Base-by-base conservation (phyloP, 1,139 yeast species). In the Blastobotrys apis region DNA sequence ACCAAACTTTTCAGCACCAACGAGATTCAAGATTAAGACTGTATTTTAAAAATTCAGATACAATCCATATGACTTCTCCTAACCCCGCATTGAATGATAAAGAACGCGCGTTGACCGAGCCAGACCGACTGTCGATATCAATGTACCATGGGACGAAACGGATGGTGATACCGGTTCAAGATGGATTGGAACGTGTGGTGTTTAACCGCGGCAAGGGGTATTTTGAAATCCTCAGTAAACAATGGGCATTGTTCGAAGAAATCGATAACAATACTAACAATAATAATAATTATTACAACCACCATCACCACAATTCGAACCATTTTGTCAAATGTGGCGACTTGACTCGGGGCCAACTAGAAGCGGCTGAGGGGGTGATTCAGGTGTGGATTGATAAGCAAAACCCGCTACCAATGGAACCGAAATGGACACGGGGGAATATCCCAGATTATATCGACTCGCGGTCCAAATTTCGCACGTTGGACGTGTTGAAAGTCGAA, bases 361-460 rank as follows among this genome's bases (percentile, higher is more conserved):
- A 44, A 23, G 37, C 39, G 3, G 39, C 47, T 10, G 44, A 51
- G 13, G 51, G 52, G 13, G 37, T 42, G 13, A 53, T 56, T 29
- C 50, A 53, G 36, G 52, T 54, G 16, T 53, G 57, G 55, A 39
- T 50, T 5, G 56, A 56, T 33, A 41, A 46, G 27, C 23, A 47
- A 15, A 45, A 47, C 23, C 58, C 59, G 9, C 37, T 55, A 30
- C 55, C 55, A 2, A 45, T 53, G 48, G 58, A 55, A 29, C 59
- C 60, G 5, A 55, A 54, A 39, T 56, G 60, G 60, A 53, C 58
- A 6, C 44, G 56, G 15, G 60, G 60, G 4, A 52, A 55, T 30
- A 47, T 55, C 17, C 37, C 29, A 12, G 59, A 53, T 25, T 48
- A 54, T 35, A 53, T 56, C 23, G 56, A 54, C 31, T 35, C 52